Evolutionary conservation across 305 asterid species (phyloP), one percentile per base, ranked within the genome.

Genomic region (Rubia balearica): DNA sequence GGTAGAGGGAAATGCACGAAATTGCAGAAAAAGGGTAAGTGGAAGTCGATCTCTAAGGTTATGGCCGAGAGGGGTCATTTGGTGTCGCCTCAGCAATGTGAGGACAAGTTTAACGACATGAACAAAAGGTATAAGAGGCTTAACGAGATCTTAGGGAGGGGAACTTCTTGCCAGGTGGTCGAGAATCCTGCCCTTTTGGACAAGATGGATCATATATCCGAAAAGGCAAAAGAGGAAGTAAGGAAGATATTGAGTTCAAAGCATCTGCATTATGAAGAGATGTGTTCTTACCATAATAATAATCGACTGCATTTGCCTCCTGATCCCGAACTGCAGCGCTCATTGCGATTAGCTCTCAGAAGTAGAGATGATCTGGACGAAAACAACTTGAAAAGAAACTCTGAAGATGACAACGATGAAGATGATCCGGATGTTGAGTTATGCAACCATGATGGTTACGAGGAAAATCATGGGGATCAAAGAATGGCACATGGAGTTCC

Each of bases 41-140:
- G 96, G 95, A 91, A 89, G 72, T 86, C 94, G 0, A 86, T 91
- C 70, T 91, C 97, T 0, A 86, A 91, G 65, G 97, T 85, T 56
- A 87, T 91, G 97, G 96, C 97, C 33, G 96, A 89, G 78, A 85
- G 97, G 85, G 90, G 88, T 16, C 90, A 86, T 76, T 83, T 85
- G 41, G 96, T 87, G 70, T 91, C 97, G 0, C 97, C 97, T 6
- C 97, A 90, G 73, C 97, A 90, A 72, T 90, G 97, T 33, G 97
- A 90, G 83, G 97, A 62, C 46, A 62, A 62, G 67, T 62, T 62
- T 36, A 62, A 62, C 33, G 67, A 62, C 46, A 45, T 62, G 85
- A 71, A 90, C 89, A 90, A 90, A 77, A 83, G 95, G 76, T 90
- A 90, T 74, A 90, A 90, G 83, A 89, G 97, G 78, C 96, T 90